These are phyloP conservation scores for Voacanga thouarsii DNA, from an alignment of 257 asterid genomes.

Conservation along the genomic window DNA sequence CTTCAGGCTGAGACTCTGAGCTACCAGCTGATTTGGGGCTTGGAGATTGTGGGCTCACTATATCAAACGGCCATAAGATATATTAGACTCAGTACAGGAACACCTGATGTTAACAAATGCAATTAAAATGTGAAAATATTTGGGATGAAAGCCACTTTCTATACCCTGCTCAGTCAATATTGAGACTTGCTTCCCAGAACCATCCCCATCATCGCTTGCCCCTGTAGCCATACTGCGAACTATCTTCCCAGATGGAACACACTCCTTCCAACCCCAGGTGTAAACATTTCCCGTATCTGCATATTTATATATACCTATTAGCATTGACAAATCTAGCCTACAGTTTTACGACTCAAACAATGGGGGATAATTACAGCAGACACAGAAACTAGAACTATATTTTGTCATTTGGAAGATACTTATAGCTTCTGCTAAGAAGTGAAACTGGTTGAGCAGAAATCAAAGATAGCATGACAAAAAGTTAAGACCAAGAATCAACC, in stretches of 20 bases:
- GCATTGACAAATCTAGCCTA: not conserved
- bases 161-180: conserved; percentile 49
- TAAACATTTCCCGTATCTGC: conserved; percentile 58
- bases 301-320: not conserved
- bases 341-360: not conserved
- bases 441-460: not conserved
- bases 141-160: not conserved
- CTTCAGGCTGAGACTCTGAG: conserved; percentile 34
- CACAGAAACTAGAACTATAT: not conserved
- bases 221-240: conserved; percentile 29
- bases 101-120: not conserved
- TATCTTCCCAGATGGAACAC: conserved; percentile 63
- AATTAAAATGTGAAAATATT: not conserved
- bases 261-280: conserved; percentile 89
- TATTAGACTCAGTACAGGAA: conserved; percentile 19
- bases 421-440: not conserved
- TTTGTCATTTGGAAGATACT: not conserved
- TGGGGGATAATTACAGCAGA: not conserved
- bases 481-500: not conserved
- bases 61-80: conserved; percentile 14
- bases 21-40: conserved; percentile 32
- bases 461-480: not conserved
- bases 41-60: conserved; percentile 42
- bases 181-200: conserved; percentile 35
- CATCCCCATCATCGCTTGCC: conserved; percentile 39